Evolutionary conservation across 2,329 filamentous ascomycete species (phyloP), one percentile per base, ranked within the genome.

Genomic region (Stachybotrys echinatus): DNA sequence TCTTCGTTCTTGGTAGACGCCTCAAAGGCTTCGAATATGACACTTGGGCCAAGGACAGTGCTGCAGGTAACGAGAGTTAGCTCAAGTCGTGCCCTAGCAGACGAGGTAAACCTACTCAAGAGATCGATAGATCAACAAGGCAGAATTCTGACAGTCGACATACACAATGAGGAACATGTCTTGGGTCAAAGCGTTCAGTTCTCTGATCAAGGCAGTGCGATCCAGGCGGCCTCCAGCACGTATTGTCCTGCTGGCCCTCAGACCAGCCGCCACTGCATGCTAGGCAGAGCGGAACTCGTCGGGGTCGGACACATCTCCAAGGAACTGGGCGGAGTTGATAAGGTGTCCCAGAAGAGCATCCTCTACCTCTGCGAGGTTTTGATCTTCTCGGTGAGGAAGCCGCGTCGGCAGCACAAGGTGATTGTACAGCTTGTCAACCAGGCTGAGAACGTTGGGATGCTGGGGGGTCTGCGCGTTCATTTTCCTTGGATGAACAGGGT

Each of bases 1-100:
- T 73, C 64, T 42, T 79, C 69, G 1, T 77, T 78, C 1, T 60
- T 59, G 0, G 84, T 69, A 0, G 82, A 83, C 0, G 77, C 71
- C 59, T 88, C 83, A 49, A 87, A 87, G 0, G 72, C 71, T 60
- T 88, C 84, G 44, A 50, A 81, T 18, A 55, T 76, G 54, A 56
- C 54, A 19, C 42, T 66, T 23, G 19, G 55, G 42, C 55, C 58
- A 48, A 59, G 51, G 1, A 57, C 55, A n/a, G 54, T 38, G 12
- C 63, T 65, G n/a, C 1, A 12, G 20, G 8, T 40, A 20, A 17
- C 4, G 50, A 54, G 20, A 54, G 45, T 18, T 37, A 34, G n/a
- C 14, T 2, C 5, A 6, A 2, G 20, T 34, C 6, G n/a, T 19
- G 4, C 10, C 14, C 27, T 34, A 14, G 2, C 3, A 34, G 27